Conservation (phyloP, 2,329 filamentous ascomycete genomes). For the Xylaria sp. region DNA sequence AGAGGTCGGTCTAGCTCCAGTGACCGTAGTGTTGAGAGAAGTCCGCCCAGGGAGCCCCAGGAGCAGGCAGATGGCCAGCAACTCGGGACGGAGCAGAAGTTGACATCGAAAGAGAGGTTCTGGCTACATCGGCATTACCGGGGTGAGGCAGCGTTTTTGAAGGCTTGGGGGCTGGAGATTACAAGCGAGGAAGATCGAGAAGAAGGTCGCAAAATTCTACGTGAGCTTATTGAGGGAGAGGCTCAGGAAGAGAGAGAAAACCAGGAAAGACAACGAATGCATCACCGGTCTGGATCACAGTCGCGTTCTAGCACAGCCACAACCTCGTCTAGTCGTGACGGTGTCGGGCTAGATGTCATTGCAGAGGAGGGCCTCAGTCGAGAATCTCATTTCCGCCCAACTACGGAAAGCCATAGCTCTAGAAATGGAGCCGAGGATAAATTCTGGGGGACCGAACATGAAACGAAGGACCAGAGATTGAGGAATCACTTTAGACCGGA, state of each 20-base stretch:
- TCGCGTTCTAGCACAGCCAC: constrained; percentile 29
- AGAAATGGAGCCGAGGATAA: constrained; percentile 2
- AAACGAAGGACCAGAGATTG: constrained; percentile 7
- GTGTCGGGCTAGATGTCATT: constrained; percentile 36
- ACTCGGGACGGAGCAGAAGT: constrained; percentile 23
- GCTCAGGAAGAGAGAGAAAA: constrained; percentile 35
- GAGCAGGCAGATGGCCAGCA: constrained; percentile 16
- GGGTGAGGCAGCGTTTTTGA: constrained; percentile 45
- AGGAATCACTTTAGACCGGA: constrained; percentile 11
- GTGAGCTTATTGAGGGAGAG: constrained; percentile 43
- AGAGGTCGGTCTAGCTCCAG: constrained; percentile 22
- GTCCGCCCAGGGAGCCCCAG: constrained; percentile 13
- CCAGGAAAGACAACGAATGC: constrained; percentile 29
- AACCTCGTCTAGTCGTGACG: constrained; percentile 26
- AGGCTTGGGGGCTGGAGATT: constrained; percentile 45
- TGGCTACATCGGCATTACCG: constrained; percentile 47
- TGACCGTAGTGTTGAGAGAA: constrained; percentile 24
- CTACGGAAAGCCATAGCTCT: constrained; percentile 10
- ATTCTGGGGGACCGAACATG: constrained; percentile 21
- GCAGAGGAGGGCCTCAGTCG: constrained; percentile 37
- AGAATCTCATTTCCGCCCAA: constrained; percentile 21
- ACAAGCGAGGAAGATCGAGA: constrained; percentile 41
- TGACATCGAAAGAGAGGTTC: constrained; percentile 42
- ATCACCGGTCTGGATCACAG: constrained; percentile 24
- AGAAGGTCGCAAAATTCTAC: constrained; percentile 41